Conservation (phyloP, 345 rosid genomes). For the Punica granatum region DNA sequence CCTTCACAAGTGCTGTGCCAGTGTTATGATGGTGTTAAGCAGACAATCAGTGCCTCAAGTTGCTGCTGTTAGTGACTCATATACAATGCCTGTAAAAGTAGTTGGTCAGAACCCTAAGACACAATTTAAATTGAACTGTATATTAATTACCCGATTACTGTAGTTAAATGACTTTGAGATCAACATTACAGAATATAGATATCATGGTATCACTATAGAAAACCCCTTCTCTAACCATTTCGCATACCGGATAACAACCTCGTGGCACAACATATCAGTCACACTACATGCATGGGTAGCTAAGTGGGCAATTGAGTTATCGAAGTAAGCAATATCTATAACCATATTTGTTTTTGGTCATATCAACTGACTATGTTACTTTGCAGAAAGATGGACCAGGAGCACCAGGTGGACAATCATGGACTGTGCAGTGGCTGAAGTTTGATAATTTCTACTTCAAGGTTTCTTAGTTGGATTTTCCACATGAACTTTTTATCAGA, state of each 20-base stretch:
- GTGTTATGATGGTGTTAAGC: background rate
- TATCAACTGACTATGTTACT: conserved; percentile 4
- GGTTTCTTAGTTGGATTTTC: conserved; percentile 31
- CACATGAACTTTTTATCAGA: background rate
- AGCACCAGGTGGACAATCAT: conserved; percentile 96
- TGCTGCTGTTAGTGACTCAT: background rate
- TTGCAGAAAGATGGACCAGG: conserved; percentile 92
- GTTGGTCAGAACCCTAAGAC: background rate
- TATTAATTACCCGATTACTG: background rate
- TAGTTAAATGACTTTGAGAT: background rate
- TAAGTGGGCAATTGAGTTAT: background rate
- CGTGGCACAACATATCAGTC: background rate
- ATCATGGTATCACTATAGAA: background rate
- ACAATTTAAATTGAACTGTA: background rate
- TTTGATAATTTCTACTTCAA: conserved; percentile 96
- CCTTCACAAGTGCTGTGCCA: background rate
- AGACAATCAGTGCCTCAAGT: background rate
- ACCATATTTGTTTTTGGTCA: too few relatives aligned
- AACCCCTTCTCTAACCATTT: background rate
- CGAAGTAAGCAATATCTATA: background rate
- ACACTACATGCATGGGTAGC: background rate
- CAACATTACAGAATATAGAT: background rate
- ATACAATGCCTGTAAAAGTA: background rate
- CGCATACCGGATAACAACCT: background rate
- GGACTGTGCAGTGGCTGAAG: conserved; percentile 93